phyloP scores from a whole-genome alignment of 768 basidiomycete genomes.

The Lentinula sp. region DNA sequence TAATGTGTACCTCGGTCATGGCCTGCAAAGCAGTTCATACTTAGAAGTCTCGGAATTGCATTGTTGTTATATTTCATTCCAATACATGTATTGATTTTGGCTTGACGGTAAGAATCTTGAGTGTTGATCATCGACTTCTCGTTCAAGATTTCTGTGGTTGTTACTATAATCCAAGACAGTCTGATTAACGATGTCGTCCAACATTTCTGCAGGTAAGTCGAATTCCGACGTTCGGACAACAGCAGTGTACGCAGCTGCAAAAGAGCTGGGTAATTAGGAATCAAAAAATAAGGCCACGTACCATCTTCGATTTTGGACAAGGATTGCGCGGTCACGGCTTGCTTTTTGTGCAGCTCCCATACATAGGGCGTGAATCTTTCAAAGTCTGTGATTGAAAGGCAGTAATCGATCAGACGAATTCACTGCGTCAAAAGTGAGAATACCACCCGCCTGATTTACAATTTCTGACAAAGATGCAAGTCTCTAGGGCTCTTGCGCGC shows the following conservation, averaged over 20 bases:
- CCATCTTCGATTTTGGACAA: constrained; percentile 93
- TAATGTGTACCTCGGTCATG: neutral
- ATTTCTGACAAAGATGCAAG: constrained; percentile 65
- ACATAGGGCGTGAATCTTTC: constrained; percentile 70
- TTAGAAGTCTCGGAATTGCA: too few species aligned
- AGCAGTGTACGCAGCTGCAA: constrained; percentile 65
- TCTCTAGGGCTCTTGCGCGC: constrained; percentile 50
- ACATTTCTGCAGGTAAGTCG: constrained; percentile 57
- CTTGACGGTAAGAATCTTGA: too few species aligned
- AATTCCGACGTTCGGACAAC: constrained; percentile 70
- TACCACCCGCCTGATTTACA: constrained; percentile 59
- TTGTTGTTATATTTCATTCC: too few species aligned
- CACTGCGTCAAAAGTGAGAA: neutral
- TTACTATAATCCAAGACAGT: constrained; percentile 29
- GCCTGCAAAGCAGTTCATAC: neutral
- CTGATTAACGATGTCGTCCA: constrained; percentile 62
- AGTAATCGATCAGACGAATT: neutral
- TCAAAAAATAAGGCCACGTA: constrained; percentile 24
- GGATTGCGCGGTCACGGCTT: constrained; percentile 79
- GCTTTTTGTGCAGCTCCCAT: constrained; percentile 79
- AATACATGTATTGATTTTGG: too few species aligned
- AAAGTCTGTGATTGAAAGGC: constrained; percentile 46
- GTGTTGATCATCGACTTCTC: neutral
- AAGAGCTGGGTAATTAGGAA: neutral
- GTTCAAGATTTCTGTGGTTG: neutral